A percentile compares a stretch with the other conserved stretches of the same genome.
These are phyloP conservation scores for Batkoa obscura DNA, from an alignment of 371 early-diverging fungal genomes.

Conservation along the genomic window DNA sequence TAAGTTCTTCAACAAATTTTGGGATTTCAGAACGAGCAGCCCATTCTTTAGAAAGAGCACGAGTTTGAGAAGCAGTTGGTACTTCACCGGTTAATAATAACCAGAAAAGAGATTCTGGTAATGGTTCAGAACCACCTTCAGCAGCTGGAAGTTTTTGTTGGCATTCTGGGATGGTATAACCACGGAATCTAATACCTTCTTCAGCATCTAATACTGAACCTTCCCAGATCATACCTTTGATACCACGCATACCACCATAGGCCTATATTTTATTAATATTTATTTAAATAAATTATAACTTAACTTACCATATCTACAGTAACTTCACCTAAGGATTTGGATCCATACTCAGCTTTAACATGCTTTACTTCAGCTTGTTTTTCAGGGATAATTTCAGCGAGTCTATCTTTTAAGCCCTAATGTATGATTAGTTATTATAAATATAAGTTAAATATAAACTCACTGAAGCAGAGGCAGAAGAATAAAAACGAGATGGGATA, in stretches of 20 bases:
- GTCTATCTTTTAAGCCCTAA: slow-evolving; percentile 75
- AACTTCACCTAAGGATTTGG: slow-evolving; percentile 75
- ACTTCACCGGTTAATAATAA: slow-evolving; percentile 93
- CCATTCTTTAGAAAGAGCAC: slow-evolving; percentile 83
- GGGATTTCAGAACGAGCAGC: slow-evolving; percentile 84
- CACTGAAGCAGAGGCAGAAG: not conserved
- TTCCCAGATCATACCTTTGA: slow-evolving; percentile 97
- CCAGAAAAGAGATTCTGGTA: slow-evolving; percentile 97
- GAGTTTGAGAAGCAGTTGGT: slow-evolving; percentile 85
- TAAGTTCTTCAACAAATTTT: slow-evolving; percentile 80
- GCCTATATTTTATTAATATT: slow-evolving; percentile 8
- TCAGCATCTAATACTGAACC: slow-evolving; percentile 92
- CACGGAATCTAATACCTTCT: slow-evolving; percentile 98
- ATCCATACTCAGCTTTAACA: slow-evolving; percentile 75
- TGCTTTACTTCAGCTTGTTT: slow-evolving; percentile 88
- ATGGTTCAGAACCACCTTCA: slow-evolving; percentile 79
- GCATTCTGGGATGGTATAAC: slow-evolving; percentile 90
- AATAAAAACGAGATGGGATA: not conserved
- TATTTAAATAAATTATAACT: not conserved
- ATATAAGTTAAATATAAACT: not conserved
- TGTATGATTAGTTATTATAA: no score
- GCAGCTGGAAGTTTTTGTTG: slow-evolving; percentile 77
- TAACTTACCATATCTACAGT: slow-evolving; percentile 79
- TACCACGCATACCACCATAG: slow-evolving; percentile 97
- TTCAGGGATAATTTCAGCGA: slow-evolving; percentile 80